Evolutionary conservation across 768 basidiomycete genomes (phyloP).

Genomic region (Termitomyces sp.): DNA sequence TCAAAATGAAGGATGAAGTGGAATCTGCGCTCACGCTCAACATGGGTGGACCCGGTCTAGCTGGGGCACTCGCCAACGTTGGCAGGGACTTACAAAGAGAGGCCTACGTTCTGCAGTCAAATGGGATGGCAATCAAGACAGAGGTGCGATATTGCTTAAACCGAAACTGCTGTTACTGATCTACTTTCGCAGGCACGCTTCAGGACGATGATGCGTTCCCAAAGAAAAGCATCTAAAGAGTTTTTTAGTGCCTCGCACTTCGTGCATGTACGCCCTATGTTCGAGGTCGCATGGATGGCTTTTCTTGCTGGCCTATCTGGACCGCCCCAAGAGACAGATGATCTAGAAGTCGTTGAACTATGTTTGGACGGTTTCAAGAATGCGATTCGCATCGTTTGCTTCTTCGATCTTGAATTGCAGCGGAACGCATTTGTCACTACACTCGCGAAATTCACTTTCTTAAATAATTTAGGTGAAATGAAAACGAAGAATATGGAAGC

Average conservation of each 20-base stretch:
- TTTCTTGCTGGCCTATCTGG: slow-evolving; percentile 94
- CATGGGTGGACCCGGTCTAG: slow-evolving; percentile 64
- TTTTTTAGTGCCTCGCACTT: slow-evolving; percentile 97
- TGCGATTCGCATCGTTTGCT: slow-evolving; percentile 95
- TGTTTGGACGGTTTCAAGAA: slow-evolving; percentile 95
- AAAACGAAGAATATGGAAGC: slow-evolving; percentile 99
- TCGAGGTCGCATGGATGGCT: slow-evolving; percentile 99
- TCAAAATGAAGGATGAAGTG: slow-evolving; percentile 97
- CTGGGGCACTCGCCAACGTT: slow-evolving; percentile 80
- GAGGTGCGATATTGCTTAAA: slow-evolving; percentile 52
- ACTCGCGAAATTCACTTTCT: slow-evolving; percentile 92
- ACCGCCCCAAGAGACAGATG: slow-evolving; percentile 93
- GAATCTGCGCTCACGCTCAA: slow-evolving; percentile 51
- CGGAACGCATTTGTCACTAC: slow-evolving; percentile 99
- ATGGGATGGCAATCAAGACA: slow-evolving; percentile 95
- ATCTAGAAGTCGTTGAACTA: slow-evolving; percentile 85
- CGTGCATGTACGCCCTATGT: slow-evolving; percentile 97
- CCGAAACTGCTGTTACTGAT: neutral
- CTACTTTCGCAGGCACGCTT: slow-evolving; percentile 68
- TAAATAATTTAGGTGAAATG: slow-evolving; percentile 98
- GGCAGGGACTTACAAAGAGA: slow-evolving; percentile 95
- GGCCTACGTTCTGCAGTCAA: slow-evolving; percentile 92
- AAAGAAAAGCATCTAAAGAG: slow-evolving; percentile 80
- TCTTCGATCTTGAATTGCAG: slow-evolving; percentile 96
- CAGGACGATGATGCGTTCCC: slow-evolving; percentile 87